A percentile compares a stretch with the other conserved stretches of the same genome.
phyloP scores from a whole-genome alignment of 2,329 filamentous ascomycete species.

The Arthrobotrys conoides region DNA sequence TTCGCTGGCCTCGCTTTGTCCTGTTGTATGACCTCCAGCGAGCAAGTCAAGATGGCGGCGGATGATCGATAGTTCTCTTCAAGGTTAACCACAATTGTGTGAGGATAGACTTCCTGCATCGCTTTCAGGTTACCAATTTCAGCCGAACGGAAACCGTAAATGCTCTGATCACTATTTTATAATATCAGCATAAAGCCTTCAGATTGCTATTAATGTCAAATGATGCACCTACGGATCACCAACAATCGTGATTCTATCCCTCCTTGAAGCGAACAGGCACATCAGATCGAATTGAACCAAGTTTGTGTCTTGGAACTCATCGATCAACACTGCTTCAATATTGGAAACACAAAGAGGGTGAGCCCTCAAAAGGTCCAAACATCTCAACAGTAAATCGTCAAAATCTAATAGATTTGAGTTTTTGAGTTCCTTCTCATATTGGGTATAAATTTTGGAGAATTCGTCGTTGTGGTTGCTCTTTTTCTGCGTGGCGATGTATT shows the following conservation, averaged over 20 bases:
- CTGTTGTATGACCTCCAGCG: conserved; percentile 90
- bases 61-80: conserved; percentile 97
- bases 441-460: conserved; percentile 77
- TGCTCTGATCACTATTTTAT: conserved; percentile 80
- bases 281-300: conserved; percentile 95
- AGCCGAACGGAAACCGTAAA: conserved; percentile 94
- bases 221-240: conserved; percentile 77
- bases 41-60: conserved; percentile 82
- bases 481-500: conserved; percentile 63
- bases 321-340: conserved; percentile 90
- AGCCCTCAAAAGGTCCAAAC: conserved; percentile 80
- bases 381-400: conserved; percentile 89
- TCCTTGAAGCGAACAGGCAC: conserved; percentile 82
- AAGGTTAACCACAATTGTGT: conserved; percentile 84
- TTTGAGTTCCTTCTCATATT: conserved; percentile 83
- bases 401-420: conserved; percentile 90
- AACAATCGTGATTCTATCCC: conserved; percentile 88
- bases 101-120: conserved; percentile 81
- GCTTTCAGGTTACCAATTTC: conserved; percentile 89
- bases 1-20: conserved; percentile 86
- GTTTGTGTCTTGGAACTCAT: conserved; percentile 98
- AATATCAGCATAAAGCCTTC: background rate
- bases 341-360: conserved; percentile 88
- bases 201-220: background rate
- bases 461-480: conserved; percentile 69